These are phyloP conservation scores for Coniochaeta ligniaria DNA, from an alignment of 2,329 filamentous ascomycete species.

Conservation along the genomic window DNA sequence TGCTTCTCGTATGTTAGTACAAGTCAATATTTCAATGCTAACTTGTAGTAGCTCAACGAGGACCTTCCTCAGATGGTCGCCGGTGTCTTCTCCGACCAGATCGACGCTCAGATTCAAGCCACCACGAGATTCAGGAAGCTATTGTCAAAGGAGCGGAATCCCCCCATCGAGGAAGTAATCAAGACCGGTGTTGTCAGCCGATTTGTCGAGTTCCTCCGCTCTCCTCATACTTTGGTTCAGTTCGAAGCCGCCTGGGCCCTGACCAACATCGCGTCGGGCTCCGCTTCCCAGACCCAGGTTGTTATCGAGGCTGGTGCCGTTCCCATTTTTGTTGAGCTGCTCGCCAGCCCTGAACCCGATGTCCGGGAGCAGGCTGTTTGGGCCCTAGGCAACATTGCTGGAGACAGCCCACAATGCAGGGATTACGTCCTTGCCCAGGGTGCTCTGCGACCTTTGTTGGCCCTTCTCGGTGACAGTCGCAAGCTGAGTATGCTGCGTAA, in stretches of 20 bases:
- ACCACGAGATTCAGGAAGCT: conserved; percentile 99
- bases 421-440: conserved; percentile 92
- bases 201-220: conserved; percentile 97
- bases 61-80: conserved; percentile 97
- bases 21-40: conserved; percentile 11
- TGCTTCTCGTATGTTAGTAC: background rate
- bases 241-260: conserved; percentile 99
- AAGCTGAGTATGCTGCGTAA: conserved; percentile 99
- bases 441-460: conserved; percentile 82
- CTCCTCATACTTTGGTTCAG: conserved; percentile 94
- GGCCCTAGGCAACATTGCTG: conserved; percentile 97
- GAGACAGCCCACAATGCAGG: conserved; percentile 94
- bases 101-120: conserved; percentile 93
- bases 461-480: conserved; percentile 89
- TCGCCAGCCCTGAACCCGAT: conserved; percentile 93
- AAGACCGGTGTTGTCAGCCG: conserved; percentile 96
- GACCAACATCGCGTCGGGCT: conserved; percentile 98
- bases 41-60: conserved; percentile 70
- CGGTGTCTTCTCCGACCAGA: conserved; percentile 97
- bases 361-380: conserved; percentile 97
- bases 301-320: conserved; percentile 98
- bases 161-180: conserved; percentile 97
- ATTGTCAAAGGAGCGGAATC: conserved; percentile 96
- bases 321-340: conserved; percentile 94
- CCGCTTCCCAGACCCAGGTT: conserved; percentile 94